phyloP scores from a whole-genome alignment of 345 rosid genomes.

The Pistacia vera region DNA sequence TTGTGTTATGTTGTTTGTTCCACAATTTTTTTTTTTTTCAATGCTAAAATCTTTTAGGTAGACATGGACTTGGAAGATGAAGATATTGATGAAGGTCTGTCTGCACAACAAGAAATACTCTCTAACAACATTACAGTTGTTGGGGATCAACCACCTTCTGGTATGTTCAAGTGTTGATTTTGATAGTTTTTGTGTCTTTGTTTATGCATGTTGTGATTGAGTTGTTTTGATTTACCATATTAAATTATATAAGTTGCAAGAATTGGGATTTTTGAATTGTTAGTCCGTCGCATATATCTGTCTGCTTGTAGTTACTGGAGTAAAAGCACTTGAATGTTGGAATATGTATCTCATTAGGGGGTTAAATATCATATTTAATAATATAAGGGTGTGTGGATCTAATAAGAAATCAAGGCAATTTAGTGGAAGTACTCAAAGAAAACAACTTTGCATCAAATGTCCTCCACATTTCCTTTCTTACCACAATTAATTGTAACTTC shows the following conservation, averaged over 20 bases:
- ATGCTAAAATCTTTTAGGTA: slow-evolving; percentile 51
- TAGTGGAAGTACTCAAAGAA: too few species aligned
- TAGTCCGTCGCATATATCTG: too few species aligned
- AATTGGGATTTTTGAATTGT: too few species aligned
- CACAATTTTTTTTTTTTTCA: slow-evolving; percentile 10
- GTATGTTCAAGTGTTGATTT: slow-evolving; percentile 33
- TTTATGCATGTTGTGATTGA: not conserved
- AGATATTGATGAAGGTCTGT: slow-evolving; percentile 33
- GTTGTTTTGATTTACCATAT: not conserved
- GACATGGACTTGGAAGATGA: slow-evolving; percentile 97
- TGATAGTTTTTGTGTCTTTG: not conserved
- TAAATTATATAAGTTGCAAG: not conserved
- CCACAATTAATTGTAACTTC: not conserved
- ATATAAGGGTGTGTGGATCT: not conserved
- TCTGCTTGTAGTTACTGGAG: too few species aligned
- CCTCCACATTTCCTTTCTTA: not conserved
- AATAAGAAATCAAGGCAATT: not conserved
- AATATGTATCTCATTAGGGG: too few species aligned
- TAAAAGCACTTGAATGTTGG: too few species aligned
- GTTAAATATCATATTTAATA: too few species aligned
- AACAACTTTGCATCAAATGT: too few species aligned
- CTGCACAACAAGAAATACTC: slow-evolving; percentile 44
- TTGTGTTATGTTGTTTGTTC: not conserved
- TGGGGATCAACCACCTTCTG: slow-evolving; percentile 41
- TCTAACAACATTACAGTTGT: slow-evolving; percentile 29